A percentile compares a stretch with the other conserved stretches of the same genome.
phyloP scores from a whole-genome alignment of 768 basidiomycete genomes.

The Megacollybia marginata region DNA sequence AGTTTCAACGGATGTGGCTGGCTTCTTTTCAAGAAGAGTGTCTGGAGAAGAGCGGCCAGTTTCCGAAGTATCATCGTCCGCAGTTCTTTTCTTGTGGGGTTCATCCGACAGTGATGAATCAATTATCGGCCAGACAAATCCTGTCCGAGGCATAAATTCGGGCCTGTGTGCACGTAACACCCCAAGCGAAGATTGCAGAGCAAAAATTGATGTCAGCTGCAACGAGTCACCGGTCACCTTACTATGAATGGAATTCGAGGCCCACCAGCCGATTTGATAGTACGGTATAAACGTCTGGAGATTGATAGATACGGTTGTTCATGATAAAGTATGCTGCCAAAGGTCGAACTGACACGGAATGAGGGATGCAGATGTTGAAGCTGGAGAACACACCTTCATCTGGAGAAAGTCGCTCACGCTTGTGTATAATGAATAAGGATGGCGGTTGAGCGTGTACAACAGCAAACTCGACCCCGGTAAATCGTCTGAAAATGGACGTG shows the following conservation, averaged over 20 bases:
- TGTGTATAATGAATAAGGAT: conserved; percentile 82
- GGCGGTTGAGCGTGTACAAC: conserved; percentile 77
- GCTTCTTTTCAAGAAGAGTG: conserved; percentile 13
- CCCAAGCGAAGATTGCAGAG: conserved; percentile 72
- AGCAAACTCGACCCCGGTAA: conserved; percentile 83
- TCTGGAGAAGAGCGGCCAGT: conserved; percentile 12
- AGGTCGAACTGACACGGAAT: conserved; percentile 48
- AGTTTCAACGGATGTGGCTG: conserved; percentile 13
- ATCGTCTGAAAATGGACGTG: conserved; percentile 45
- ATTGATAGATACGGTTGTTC: conserved; percentile 84
- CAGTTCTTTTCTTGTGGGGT: conserved; percentile 29
- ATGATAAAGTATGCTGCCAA: conserved; percentile 83
- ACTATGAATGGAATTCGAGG: neutral
- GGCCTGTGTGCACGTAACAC: conserved; percentile 68
- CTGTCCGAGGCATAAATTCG: conserved; percentile 76
- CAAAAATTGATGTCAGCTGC: conserved; percentile 62
- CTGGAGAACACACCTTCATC: conserved; percentile 57
- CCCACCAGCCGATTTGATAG: conserved; percentile 78
- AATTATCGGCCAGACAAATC: conserved; percentile 79
- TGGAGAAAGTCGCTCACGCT: conserved; percentile 76
- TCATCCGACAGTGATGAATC: conserved; percentile 42
- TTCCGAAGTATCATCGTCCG: conserved; percentile 18
- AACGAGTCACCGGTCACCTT: neutral
- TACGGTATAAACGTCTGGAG: conserved; percentile 78
- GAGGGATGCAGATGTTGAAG: neutral